Percentiles rank a stretch among this genome's conserved stretches.
Evolutionary conservation across 2,329 filamentous ascomycete genomes (phyloP).

Genomic region (Calonectria pauciramosa): DNA sequence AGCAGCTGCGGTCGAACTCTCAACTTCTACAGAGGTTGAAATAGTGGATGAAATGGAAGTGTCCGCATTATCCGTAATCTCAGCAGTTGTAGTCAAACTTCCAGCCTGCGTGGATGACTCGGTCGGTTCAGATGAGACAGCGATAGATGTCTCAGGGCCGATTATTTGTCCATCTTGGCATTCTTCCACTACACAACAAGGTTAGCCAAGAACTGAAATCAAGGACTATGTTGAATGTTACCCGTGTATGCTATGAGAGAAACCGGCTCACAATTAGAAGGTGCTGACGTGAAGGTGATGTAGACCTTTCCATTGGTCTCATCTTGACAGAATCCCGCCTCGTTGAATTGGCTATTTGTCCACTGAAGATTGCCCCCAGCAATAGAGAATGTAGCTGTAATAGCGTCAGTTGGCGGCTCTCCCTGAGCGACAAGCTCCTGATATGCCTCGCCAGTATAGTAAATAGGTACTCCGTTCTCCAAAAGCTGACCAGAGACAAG

Average conservation of each 20-base stretch:
- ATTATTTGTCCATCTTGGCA: constrained; percentile 1
- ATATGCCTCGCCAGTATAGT: not conserved
- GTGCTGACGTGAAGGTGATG: not conserved
- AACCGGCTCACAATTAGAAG: not conserved
- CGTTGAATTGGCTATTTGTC: not conserved
- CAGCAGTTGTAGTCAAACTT: not conserved
- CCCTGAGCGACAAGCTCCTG: not conserved
- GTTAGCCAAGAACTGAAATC: not conserved
- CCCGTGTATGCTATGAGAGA: not conserved
- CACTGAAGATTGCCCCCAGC: not conserved
- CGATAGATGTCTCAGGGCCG: not conserved
- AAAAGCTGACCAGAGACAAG: not conserved
- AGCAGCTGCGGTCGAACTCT: not conserved
- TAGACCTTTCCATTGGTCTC: not conserved
- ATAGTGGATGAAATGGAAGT: not conserved
- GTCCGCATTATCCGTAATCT: not conserved
- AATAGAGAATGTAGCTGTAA: not conserved
- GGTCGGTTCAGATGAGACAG: not conserved
- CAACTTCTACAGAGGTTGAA: not conserved
- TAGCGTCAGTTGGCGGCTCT: not conserved
- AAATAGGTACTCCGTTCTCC: not conserved
- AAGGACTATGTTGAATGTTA: not conserved
- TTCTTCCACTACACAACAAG: not conserved
- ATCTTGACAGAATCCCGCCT: not conserved
- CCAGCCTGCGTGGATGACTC: not conserved